These are phyloP conservation scores for Hypoxylon sp. DNA, from an alignment of 2,329 filamentous ascomycete species.

Conservation along the genomic window DNA sequence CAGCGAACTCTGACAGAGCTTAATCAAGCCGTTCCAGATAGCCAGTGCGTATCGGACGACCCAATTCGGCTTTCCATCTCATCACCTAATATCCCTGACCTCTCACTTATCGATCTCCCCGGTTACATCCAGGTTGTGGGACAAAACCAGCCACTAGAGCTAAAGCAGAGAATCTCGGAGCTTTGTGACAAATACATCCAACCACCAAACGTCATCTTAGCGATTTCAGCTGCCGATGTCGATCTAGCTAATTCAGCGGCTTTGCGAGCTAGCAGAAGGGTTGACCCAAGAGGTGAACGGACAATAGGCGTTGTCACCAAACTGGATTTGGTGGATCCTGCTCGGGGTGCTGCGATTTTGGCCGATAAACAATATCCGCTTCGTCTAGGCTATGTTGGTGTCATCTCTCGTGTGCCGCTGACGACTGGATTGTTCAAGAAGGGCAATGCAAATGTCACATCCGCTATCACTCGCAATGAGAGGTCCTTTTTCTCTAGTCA, in stretches of 20 bases:
- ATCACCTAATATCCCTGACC: slow-evolving; percentile 93
- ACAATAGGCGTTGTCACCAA: slow-evolving; percentile 99
- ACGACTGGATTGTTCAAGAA: slow-evolving; percentile 83
- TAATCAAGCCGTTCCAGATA: slow-evolving; percentile 90
- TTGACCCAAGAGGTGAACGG: slow-evolving; percentile 93
- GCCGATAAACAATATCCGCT: slow-evolving; percentile 93
- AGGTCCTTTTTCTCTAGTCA: slow-evolving; percentile 88
- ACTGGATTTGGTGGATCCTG: slow-evolving; percentile 95
- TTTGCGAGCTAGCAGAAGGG: slow-evolving; percentile 86
- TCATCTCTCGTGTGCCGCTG: slow-evolving; percentile 84
- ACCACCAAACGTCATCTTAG: slow-evolving; percentile 93
- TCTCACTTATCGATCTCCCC: slow-evolving; percentile 95
- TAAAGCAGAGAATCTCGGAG: slow-evolving; percentile 96
- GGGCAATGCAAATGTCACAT: slow-evolving; percentile 82
- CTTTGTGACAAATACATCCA: slow-evolving; percentile 99
- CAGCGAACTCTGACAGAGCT: slow-evolving; percentile 95
- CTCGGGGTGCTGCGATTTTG: slow-evolving; percentile 81
- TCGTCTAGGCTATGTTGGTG: slow-evolving; percentile 94
- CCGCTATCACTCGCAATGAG: slow-evolving; percentile 88
- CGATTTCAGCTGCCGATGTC: slow-evolving; percentile 97
- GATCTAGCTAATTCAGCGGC: slow-evolving; percentile 97
- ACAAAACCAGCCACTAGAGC: slow-evolving; percentile 86
- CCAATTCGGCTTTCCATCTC: slow-evolving; percentile 96
- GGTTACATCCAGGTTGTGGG: slow-evolving; percentile 98
- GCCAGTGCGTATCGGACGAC: slow-evolving; percentile 94